Evolutionary conservation across 2,329 filamentous ascomycete species (phyloP), one percentile per base, ranked within the genome.

Genomic region (Madurella fahalii): DNA sequence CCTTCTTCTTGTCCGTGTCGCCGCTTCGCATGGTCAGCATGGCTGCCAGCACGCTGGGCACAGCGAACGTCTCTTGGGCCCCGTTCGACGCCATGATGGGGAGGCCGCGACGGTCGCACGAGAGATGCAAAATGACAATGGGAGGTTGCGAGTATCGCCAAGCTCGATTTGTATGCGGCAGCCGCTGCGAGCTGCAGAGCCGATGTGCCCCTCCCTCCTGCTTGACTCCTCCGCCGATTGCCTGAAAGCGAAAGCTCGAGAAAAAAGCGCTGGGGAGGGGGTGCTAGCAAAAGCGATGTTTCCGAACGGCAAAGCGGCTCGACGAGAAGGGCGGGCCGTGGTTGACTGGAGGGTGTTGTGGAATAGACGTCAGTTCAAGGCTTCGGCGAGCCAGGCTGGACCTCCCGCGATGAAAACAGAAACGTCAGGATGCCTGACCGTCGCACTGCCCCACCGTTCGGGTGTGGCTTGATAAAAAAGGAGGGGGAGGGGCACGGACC

Each of bases 11-110:
- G 68, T 87, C 81, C 67, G 87, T 83, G 68, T 93, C 85, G 63
- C 85, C 87, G 73, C 87, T 89, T 69, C 91, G 86, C 92, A 99
- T 96, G 60, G 92, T 94, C 69, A 86, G 83, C 74, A 97, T 86
- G 60, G 93, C 94, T 64, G 87, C 85, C 65, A 97, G 80, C 64
- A 99, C 90, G 68, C 79, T 77, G 44, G 75, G 72, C 60, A 90
- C 89, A 73, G 84, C 83, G 74, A 94, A 95, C 72, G 83, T 82
- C 74, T 87, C 84, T 71, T 84, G 80, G 61, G 78, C 74, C 63
- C 78, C 77, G 70, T 80, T 84, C 65, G 80, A 72, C 69, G 88
- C 85, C 89, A 93, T 93, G 69, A 54, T 68, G 67, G n/a, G n/a
- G 46, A 57, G 58, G 4, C 32, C 16, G 50, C 31, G 30, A 13